Percentiles rank a stretch among this genome's conserved stretches.
Evolutionary conservation across 78 protist genomes (phyloP).

Genomic region (Monosiga brevicollis): DNA sequence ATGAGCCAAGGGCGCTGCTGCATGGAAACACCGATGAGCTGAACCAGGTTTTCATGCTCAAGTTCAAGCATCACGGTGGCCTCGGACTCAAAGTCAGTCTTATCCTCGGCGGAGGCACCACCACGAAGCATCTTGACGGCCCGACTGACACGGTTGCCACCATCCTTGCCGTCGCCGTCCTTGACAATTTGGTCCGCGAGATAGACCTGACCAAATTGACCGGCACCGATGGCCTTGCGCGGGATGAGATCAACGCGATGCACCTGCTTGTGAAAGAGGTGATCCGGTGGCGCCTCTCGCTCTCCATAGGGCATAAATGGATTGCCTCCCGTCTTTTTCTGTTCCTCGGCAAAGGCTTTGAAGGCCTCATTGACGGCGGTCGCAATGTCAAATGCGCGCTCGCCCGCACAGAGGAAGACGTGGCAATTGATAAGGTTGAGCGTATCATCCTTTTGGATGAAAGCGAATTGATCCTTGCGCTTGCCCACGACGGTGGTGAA

Average conservation of each 20-base stretch:
- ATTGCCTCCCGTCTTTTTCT: neutral
- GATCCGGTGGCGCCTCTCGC: neutral
- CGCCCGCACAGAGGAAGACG: too few relatives aligned
- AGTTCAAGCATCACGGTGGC: neutral
- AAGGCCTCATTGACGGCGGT: neutral
- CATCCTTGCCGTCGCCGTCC: neutral
- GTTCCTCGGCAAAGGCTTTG: neutral
- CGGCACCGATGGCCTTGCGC: neutral
- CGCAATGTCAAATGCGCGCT: neutral
- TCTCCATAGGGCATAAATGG: neutral
- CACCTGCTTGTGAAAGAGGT: neutral
- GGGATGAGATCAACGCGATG: neutral
- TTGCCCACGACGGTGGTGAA: too few relatives aligned
- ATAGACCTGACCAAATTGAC: neutral
- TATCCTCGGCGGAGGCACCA: neutral
- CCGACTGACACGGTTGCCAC: neutral
- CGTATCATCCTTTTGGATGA: too few relatives aligned
- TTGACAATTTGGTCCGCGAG: neutral
- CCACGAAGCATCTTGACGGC: neutral
- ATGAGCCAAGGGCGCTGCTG: neutral
- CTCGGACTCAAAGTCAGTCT: neutral
- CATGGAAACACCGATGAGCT: neutral
- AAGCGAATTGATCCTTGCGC: too few relatives aligned
- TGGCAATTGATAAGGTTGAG: too few relatives aligned
- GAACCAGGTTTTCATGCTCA: neutral